Conservation (phyloP, 139 green algal species). For the Spirogloea muscicola region DNA sequence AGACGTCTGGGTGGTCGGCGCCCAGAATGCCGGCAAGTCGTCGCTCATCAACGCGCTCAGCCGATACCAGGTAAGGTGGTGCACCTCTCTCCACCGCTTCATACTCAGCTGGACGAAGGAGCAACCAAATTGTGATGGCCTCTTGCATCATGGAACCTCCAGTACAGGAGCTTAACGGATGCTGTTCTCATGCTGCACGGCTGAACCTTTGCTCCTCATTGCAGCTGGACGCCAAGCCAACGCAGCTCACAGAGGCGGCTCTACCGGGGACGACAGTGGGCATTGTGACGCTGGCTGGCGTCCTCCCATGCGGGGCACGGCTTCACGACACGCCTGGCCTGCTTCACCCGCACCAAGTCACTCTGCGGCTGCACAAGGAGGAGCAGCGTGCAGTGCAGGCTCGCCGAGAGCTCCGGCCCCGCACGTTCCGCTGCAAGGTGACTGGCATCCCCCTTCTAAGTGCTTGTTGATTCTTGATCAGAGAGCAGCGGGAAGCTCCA, state of each 20-base stretch:
- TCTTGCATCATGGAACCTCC: no score
- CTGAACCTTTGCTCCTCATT: no score
- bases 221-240: no score
- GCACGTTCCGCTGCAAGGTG: conserved; percentile 76
- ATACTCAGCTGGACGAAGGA: no score
- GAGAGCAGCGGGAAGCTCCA: not conserved
- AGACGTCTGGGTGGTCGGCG: conserved; percentile 91
- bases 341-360: conserved; percentile 75
- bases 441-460: not conserved
- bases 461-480: no score
- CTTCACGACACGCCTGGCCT: conserved; percentile 96
- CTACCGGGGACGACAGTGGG: conserved; percentile 92
- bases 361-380: conserved; percentile 58
- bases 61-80: conserved; percentile 4
- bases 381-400: conserved; percentile 57
- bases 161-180: no score
- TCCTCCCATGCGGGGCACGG: conserved; percentile 69
- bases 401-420: conserved; percentile 63
- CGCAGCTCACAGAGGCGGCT: conserved; percentile 71
- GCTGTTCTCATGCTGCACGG: no score
- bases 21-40: conserved; percentile 89
- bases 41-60: conserved; percentile 89
- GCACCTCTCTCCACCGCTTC: conserved; percentile 4
- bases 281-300: conserved; percentile 68
- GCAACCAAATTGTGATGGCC: no score